A percentile compares a stretch with the other conserved stretches of the same genome.
Conservation (phyloP, 108 stramenopile genomes). For the Epithemia pelagica region DNA sequence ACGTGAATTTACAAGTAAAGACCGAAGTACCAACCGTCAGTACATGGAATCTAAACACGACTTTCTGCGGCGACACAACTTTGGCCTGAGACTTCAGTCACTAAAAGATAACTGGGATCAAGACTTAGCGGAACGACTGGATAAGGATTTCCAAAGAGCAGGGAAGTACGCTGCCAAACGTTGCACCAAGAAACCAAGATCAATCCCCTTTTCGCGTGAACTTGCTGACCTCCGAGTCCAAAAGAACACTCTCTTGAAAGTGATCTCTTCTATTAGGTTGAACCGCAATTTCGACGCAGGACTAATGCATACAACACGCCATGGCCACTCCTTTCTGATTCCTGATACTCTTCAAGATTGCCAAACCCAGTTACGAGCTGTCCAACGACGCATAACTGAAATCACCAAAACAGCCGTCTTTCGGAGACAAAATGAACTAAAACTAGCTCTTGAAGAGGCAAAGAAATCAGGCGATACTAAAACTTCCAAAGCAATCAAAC, state of each 20-base stretch:
- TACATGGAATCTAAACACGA: neutral
- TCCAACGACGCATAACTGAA: neutral
- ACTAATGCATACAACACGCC: no score
- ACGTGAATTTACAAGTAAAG: neutral
- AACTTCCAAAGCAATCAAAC: neutral
- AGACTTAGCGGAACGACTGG: neutral
- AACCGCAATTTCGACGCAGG: no score
- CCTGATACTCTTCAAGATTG: neutral
- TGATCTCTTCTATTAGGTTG: no score
- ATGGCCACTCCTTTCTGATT: neutral
- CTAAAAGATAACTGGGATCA: neutral
- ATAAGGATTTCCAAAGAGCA: neutral
- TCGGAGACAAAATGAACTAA: neutral
- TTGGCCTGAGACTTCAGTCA: neutral
- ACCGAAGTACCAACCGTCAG: neutral
- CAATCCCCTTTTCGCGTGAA: neutral
- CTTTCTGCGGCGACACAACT: neutral
- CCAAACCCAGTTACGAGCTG: neutral
- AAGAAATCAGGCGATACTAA: neutral
- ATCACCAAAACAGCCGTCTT: neutral
- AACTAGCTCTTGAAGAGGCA: neutral
- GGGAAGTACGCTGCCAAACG: neutral
- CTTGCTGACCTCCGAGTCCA: neutral
- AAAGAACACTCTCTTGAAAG: neutral
- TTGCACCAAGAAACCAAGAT: neutral